Evolutionary conservation across 768 basidiomycete species (phyloP).

Genomic region (Serpula lacrymans): DNA sequence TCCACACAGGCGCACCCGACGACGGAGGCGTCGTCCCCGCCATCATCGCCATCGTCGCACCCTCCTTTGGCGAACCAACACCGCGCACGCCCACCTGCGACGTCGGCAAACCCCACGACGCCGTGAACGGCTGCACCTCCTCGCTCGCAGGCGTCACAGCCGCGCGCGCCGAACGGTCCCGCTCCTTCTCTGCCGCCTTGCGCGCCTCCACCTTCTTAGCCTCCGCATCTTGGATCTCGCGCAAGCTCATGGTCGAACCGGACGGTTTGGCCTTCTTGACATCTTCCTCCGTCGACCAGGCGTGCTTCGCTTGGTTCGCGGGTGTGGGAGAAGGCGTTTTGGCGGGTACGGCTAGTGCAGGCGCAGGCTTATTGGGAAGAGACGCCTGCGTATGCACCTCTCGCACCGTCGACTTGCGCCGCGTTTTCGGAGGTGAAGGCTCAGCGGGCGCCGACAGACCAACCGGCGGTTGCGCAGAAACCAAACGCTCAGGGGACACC

Average conservation of each 20-base stretch:
- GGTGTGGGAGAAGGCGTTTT: constrained; percentile 24
- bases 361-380: constrained; percentile 5
- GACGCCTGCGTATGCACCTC: constrained; percentile 15
- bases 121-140: constrained; percentile 57
- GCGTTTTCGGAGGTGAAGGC: constrained; percentile 22
- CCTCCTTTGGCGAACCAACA: constrained; percentile 40
- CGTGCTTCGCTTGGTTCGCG: constrained; percentile 41
- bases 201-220: constrained; percentile 74
- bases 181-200: constrained; percentile 71
- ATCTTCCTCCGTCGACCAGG: constrained; percentile 72
- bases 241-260: constrained; percentile 59
- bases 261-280: constrained; percentile 49
- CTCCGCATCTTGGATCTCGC: constrained; percentile 96
- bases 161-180: constrained; percentile 55
- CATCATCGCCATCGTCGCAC: constrained; percentile 21
- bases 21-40: constrained; percentile 24
- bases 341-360: not conserved
- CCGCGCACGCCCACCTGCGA: constrained; percentile 69
- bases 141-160: constrained; percentile 40
- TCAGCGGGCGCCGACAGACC: constrained; percentile 16
- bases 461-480: constrained; percentile 4
- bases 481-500: constrained; percentile 1
- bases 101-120: constrained; percentile 84
- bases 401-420: constrained; percentile 17
- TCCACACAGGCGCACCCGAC: constrained; percentile 63